Evolutionary conservation across 306 rosid genomes (phyloP).

Genomic region (Sicyos edulis): DNA sequence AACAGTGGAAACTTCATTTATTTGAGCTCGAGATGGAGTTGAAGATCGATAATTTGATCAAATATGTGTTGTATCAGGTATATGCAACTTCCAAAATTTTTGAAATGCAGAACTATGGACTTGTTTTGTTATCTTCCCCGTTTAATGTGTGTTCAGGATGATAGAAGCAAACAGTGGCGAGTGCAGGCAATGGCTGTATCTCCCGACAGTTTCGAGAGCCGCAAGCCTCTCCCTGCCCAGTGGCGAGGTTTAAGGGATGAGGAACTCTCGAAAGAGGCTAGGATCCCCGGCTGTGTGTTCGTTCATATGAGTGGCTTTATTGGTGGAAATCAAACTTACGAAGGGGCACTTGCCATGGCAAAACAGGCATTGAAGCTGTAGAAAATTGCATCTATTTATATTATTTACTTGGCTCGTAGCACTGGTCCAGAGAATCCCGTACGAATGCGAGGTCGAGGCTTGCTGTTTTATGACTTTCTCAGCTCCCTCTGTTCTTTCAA

Average conservation of each 20-base stretch:
- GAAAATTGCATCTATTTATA: background rate
- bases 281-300: constrained; percentile 66
- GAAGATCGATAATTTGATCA: constrained; percentile 66
- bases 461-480: background rate
- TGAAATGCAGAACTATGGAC: background rate
- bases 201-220: constrained; percentile 77
- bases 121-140: background rate
- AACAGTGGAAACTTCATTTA: constrained; percentile 97
- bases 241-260: constrained; percentile 87
- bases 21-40: constrained; percentile 85
- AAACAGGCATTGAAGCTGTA: constrained; percentile 61
- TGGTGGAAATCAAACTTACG: constrained; percentile 65
- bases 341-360: constrained; percentile 84
- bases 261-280: constrained; percentile 51
- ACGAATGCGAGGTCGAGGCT: background rate
- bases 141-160: constrained; percentile 47
- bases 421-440: background rate
- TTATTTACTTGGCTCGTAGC: background rate
- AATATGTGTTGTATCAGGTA: constrained; percentile 89
- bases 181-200: constrained; percentile 74
- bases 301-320: constrained; percentile 89
- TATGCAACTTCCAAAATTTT: constrained; percentile 3
- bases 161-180: constrained; percentile 75
- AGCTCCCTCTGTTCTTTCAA: background rate
- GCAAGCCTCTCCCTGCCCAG: constrained; percentile 54